Percentiles rank a stretch among this genome's conserved stretches.
Evolutionary conservation across 2,329 filamentous ascomycete species (phyloP).

Genomic region (Neopestalotiopsis sp.): DNA sequence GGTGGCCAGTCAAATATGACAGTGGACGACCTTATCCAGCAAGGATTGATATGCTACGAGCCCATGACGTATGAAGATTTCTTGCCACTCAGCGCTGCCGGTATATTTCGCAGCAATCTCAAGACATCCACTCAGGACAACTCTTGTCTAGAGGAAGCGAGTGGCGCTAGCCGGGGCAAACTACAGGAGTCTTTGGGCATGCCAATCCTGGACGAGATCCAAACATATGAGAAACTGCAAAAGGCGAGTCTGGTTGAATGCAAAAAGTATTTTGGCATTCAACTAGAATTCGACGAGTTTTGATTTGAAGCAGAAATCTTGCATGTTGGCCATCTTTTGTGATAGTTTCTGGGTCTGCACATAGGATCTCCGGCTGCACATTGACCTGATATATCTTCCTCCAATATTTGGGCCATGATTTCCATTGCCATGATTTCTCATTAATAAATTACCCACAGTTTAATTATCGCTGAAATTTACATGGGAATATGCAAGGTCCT

Average conservation of each 20-base stretch:
- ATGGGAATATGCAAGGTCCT: constrained; percentile 36
- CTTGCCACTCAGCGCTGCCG: constrained; percentile 11
- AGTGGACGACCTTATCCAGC: constrained; percentile 5
- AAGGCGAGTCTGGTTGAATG: not conserved
- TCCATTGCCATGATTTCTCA: not conserved
- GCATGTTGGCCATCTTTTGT: not conserved
- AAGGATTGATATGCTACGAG: constrained; percentile 7
- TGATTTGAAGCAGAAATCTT: not conserved
- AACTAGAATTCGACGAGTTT: not conserved
- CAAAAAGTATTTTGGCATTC: constrained; percentile 7
- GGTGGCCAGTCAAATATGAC: not conserved
- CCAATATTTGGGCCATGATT: too few species aligned
- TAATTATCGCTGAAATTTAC: not conserved
- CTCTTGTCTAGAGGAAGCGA: too few species aligned
- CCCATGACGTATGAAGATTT: constrained; percentile 16
- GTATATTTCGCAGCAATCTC: constrained; percentile 15
- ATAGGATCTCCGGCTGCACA: not conserved
- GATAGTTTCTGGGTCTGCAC: not conserved
- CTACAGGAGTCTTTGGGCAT: not conserved
- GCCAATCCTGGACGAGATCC: constrained; percentile 2
- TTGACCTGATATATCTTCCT: too few species aligned
- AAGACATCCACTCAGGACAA: not conserved
- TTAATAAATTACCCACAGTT: not conserved
- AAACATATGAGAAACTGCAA: constrained; percentile 8
- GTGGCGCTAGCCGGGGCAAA: not conserved